Conservation (phyloP, 768 basidiomycete species). For the Neoboletus magnificus region DNA sequence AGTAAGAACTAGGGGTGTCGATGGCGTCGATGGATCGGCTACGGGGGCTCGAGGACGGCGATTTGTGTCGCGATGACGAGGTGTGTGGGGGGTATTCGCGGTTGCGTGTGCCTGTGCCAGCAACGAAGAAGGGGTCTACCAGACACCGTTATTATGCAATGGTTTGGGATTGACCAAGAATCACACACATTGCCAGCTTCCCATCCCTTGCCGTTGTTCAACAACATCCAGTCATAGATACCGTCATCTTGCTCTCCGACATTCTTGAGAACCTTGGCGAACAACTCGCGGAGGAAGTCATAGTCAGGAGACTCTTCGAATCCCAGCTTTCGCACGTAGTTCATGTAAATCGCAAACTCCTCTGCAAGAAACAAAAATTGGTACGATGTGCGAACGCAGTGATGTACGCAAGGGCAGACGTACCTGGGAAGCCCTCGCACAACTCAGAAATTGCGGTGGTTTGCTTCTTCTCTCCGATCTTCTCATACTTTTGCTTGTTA, state of each 20-base stretch:
- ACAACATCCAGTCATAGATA: conserved; percentile 93
- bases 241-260: conserved; percentile 87
- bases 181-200: conserved; percentile 77
- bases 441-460: conserved; percentile 87
- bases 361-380: conserved; percentile 38
- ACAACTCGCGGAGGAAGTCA: conserved; percentile 94
- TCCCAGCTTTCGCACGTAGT: conserved; percentile 97
- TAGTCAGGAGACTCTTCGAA: conserved; percentile 98
- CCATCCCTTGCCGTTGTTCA: conserved; percentile 95
- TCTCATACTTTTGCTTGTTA: conserved; percentile 99
- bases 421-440: conserved; percentile 94
- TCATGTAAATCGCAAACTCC: conserved; percentile 98
- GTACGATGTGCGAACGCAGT: background rate
- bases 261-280: conserved; percentile 87
- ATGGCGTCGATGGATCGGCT: conserved; percentile 52
- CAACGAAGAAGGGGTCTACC: conserved; percentile 42
- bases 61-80: conserved; percentile 53
- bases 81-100: conserved; percentile 51
- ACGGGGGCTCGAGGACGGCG: conserved; percentile 47
- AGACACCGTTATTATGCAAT: conserved; percentile 5
- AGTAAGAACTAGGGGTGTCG: conserved; percentile 58
- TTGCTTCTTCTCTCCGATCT: conserved; percentile 99
- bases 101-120: conserved; percentile 54
- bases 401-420: conserved; percentile 21
- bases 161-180: background rate